Conservation (phyloP, 225 moss, liverwort and hornwort genomes). For the Climacium dendroides region DNA sequence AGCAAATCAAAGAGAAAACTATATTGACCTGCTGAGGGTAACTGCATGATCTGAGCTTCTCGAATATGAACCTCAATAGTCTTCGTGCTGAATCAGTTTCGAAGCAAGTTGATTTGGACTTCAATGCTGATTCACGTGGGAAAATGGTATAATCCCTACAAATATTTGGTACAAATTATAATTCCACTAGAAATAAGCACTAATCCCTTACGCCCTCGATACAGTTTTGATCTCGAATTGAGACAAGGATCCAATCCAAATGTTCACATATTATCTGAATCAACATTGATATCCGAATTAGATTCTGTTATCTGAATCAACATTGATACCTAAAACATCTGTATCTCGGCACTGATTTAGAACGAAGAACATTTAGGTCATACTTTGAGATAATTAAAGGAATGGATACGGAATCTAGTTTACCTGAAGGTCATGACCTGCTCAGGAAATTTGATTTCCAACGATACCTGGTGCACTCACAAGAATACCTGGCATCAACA, state of each 20-base stretch:
- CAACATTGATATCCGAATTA: background rate
- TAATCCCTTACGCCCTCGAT: background rate
- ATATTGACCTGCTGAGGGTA: background rate
- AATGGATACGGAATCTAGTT: background rate
- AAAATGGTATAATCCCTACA: background rate
- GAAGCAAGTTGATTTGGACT: background rate
- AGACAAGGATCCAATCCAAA: background rate
- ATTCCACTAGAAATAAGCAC: background rate
- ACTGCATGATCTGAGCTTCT: background rate
- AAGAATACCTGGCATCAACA: background rate
- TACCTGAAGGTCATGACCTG: background rate
- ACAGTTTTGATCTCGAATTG: background rate
- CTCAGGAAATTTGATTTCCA: background rate
- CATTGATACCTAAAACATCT: background rate
- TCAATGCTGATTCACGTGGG: background rate
- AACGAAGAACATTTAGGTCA: background rate
- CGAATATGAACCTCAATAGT: background rate
- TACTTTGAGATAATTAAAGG: background rate
- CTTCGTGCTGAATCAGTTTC: background rate
- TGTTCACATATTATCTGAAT: background rate
- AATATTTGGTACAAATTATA: background rate
- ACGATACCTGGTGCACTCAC: background rate
- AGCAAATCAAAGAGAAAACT: background rate
- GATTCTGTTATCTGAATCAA: background rate
- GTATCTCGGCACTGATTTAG: background rate